A percentile compares a stretch with the other conserved stretches of the same genome.
phyloP scores from a whole-genome alignment of 768 basidiomycete species.

The Lactarius pseudohatsudake region DNA sequence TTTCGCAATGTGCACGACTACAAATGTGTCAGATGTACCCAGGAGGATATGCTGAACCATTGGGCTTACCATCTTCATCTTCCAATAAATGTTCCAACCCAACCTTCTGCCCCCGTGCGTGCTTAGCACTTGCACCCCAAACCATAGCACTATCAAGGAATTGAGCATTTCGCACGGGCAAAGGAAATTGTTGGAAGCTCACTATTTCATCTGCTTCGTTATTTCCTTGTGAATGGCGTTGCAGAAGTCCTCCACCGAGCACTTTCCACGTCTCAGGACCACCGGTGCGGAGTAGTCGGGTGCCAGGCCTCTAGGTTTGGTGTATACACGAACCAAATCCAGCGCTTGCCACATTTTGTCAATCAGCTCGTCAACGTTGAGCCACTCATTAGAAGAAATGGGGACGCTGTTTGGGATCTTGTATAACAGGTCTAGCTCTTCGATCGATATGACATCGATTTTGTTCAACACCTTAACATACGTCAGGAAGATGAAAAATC shows the following conservation, averaged over 20 bases:
- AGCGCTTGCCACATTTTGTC: constrained; percentile 93
- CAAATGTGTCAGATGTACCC: constrained; percentile 11
- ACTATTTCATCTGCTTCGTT: constrained; percentile 97
- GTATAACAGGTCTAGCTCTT: constrained; percentile 93
- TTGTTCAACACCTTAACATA: constrained; percentile 72
- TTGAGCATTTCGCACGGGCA: constrained; percentile 2
- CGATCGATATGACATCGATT: constrained; percentile 98
- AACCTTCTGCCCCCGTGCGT: constrained; percentile 93
- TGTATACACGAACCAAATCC: constrained; percentile 93
- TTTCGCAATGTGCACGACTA: constrained; percentile 63
- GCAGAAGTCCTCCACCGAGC: constrained; percentile 86
- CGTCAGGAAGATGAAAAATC: constrained; percentile 18
- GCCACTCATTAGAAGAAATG: constrained; percentile 90
- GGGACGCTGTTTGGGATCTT: constrained; percentile 97
- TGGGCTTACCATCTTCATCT: constrained; percentile 77
- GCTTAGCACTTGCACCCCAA: constrained; percentile 98
- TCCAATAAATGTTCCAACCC: constrained; percentile 83
- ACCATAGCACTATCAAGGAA: constrained; percentile 66
- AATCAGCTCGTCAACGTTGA: constrained; percentile 93
- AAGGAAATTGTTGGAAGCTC: constrained; percentile 33
- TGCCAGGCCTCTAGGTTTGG: constrained; percentile 86
- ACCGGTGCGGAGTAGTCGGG: constrained; percentile 94
- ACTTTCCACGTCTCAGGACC: constrained; percentile 66
- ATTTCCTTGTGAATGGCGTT: constrained; percentile 96
- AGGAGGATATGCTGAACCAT: constrained; percentile 11